Percentiles rank a stretch among this genome's conserved stretches.
These are phyloP conservation scores for Solioccasus polychromus DNA, from an alignment of 768 basidiomycete species.

Conservation along the genomic window DNA sequence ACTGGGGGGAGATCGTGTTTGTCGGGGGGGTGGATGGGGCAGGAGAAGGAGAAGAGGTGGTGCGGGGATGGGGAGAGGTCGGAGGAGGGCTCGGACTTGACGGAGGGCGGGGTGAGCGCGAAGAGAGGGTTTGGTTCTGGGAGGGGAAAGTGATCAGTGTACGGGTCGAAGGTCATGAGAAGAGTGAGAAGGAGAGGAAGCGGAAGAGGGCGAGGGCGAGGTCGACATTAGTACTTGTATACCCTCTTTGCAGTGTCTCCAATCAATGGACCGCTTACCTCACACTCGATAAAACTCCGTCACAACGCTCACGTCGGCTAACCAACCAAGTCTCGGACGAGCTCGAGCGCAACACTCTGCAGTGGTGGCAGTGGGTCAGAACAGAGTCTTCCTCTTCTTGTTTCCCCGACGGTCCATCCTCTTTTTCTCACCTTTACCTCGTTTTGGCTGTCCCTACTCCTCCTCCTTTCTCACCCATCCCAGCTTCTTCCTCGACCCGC, in stretches of 20 bases:
- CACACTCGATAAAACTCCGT: conserved; percentile 10
- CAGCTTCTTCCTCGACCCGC: neutral
- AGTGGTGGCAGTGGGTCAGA: neutral
- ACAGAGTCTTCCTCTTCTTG: neutral
- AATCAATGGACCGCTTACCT: conserved; percentile 13
- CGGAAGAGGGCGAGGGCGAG: no score
- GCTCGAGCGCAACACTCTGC: no score
- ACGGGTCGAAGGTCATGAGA: conserved; percentile 24
- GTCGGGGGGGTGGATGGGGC: conserved; percentile 6
- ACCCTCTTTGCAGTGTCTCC: no score
- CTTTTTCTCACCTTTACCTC: neutral
- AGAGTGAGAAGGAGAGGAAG: neutral
- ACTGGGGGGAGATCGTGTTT: neutral
- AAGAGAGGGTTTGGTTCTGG: conserved; percentile 8
- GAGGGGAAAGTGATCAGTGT: conserved; percentile 16
- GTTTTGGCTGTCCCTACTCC: conserved; percentile 1
- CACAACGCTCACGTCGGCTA: neutral
- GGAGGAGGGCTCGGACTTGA: conserved; percentile 30
- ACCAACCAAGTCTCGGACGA: neutral
- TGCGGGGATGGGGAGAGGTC: conserved; percentile 22
- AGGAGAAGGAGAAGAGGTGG: conserved; percentile 23
- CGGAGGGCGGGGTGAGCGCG: conserved; percentile 9
- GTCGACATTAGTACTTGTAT: no score
- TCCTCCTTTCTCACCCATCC: conserved; percentile 13
- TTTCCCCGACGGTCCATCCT: neutral